A percentile compares a stretch with the other conserved stretches of the same genome.
phyloP scores from a whole-genome alignment of 2,329 filamentous ascomycete genomes.

The Dothidotthia symphoricarpi region DNA sequence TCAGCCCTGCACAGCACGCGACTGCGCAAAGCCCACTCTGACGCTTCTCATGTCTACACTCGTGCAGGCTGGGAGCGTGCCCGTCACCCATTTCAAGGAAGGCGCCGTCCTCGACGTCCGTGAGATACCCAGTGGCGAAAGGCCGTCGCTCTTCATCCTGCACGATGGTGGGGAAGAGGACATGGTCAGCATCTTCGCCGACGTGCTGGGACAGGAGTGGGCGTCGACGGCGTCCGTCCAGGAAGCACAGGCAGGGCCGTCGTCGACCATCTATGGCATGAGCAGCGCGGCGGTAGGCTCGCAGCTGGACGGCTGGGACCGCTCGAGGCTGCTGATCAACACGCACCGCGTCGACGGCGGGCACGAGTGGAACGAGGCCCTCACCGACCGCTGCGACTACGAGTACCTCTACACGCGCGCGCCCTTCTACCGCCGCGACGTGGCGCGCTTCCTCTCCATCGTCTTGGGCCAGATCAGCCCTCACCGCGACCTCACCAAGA shows the following conservation, averaged over 20 bases:
- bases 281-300: constrained; percentile 56
- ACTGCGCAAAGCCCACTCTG: constrained; percentile 13
- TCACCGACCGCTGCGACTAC: constrained; percentile 73
- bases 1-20: constrained; percentile 12
- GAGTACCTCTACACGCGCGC: constrained; percentile 79
- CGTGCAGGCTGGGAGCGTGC: constrained; percentile 36
- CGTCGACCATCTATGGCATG: constrained; percentile 68
- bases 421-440: constrained; percentile 70
- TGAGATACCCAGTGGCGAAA: constrained; percentile 31
- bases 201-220: constrained; percentile 74
- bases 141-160: constrained; percentile 54
- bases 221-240: constrained; percentile 58
- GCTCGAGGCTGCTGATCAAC: constrained; percentile 67
- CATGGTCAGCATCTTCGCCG: constrained; percentile 72
- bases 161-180: constrained; percentile 70
- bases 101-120: constrained; percentile 36
- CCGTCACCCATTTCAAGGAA: constrained; percentile 33
- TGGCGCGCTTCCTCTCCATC: constrained; percentile 76
- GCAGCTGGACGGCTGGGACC: constrained; percentile 58
- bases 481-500: constrained; percentile 73
- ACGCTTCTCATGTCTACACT: constrained; percentile 41
- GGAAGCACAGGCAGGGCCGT: constrained; percentile 55
- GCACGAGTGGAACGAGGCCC: constrained; percentile 59
- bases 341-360: constrained; percentile 70
- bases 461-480: constrained; percentile 75